These are phyloP conservation scores for Globisporangium orthogonon DNA, from an alignment of 352 stramenopile genomes.

Conservation along the genomic window DNA sequence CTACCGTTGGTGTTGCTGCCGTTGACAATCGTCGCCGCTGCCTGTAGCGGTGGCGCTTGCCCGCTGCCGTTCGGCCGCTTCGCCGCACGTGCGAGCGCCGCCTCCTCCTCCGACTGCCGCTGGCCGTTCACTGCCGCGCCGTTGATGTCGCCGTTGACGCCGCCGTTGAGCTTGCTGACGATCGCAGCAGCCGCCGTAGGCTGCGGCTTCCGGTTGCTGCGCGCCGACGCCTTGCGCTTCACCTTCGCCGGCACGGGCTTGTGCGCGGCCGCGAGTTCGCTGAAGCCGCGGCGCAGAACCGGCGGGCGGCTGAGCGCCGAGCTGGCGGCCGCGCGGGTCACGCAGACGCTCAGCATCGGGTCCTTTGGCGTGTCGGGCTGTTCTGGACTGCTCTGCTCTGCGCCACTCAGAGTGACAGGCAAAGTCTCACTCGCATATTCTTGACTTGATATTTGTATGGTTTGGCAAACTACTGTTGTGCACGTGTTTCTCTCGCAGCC, in stretches of 20 bases:
- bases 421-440: not conserved
- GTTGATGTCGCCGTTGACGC: not conserved
- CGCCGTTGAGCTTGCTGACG: slow-evolving; percentile 14
- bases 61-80: slow-evolving; percentile 8
- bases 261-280: slow-evolving; percentile 4
- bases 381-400: not conserved
- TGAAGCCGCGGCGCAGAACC: not conserved
- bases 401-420: not conserved
- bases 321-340: not conserved
- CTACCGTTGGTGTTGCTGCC: not conserved
- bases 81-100: slow-evolving; percentile 5
- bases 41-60: not conserved
- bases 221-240: slow-evolving; percentile 13
- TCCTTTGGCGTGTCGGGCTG: no score
- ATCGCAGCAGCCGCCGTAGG: slow-evolving; percentile 9
- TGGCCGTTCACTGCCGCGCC: slow-evolving; percentile 5
- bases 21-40: not conserved
- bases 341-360: not conserved
- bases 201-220: slow-evolving; percentile 13
- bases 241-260: slow-evolving; percentile 18
- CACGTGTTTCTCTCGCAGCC: not conserved
- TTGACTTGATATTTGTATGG: slow-evolving; percentile 1
- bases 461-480: not conserved
- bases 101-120: slow-evolving; percentile 11
- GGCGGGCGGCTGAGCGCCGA: not conserved